Evolutionary conservation across 2,329 filamentous ascomycete species (phyloP), one percentile per base, ranked within the genome.

Genomic region (Aurifilum marmelostoma): DNA sequence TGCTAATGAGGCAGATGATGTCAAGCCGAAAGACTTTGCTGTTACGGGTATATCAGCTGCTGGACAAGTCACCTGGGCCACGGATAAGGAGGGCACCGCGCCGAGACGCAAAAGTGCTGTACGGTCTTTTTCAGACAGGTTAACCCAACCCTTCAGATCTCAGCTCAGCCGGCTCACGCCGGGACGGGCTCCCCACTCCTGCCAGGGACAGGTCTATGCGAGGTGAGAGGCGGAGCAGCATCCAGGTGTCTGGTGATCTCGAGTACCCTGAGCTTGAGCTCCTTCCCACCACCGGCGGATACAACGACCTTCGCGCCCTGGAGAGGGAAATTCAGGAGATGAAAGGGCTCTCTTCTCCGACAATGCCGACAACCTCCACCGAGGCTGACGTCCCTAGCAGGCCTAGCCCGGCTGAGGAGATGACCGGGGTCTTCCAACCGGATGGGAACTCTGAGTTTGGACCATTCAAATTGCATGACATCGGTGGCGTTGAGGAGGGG

Each of bases 1-100:
- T 43, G 75, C 75, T 21, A 66, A 69, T 12, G 41, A 59, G 18
- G 69, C 66, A 32, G 77, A 80, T 50, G 66, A 68, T 0, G 72
- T 79, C n/a, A 73, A 66, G 2, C 59, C 73, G 0, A 73, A 72
- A 61, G 79, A 80, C 47, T 79, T 79, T 63, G 77, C 77, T 1
- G 66, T 75, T 24, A 72, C 70, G 12, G 43, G 72, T 43, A 66
- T 73, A 24, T 71, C 71, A 11, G 67, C 71, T 11, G 71, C 73
- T 18, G 73, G 73, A 1, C 69, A 72, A 12, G 67, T 75, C 21
- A 59, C 43, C 16, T 78, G 76, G 77, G 58, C 73, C 11, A 78
- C 77, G 11, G 75, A 78, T 66, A 72, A 70, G 50, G 34, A 39
- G 29, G n/a, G 39, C n/a, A 65, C 47, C 32, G 7, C 14, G 37